A percentile compares a stretch with the other conserved stretches of the same genome.
These are phyloP conservation scores for Xylariales sp. DNA, from an alignment of 2,329 filamentous ascomycete genomes.

Conservation along the genomic window DNA sequence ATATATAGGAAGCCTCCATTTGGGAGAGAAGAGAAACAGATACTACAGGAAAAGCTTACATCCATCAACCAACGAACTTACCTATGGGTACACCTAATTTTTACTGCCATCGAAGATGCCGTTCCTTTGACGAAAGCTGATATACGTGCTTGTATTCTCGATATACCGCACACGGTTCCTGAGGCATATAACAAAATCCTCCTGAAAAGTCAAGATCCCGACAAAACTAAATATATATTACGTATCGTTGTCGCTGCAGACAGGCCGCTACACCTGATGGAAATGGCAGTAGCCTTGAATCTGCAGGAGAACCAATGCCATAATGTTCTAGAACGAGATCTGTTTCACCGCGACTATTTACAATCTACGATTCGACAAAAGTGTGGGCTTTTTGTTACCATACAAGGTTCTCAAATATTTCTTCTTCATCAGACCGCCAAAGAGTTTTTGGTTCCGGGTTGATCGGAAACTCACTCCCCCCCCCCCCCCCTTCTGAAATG, in stretches of 20 bases:
- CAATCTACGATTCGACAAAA: constrained; percentile 5
- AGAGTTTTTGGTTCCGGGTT: constrained; percentile 8
- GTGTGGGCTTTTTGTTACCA: constrained; percentile 12
- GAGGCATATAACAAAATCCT: constrained; percentile 32
- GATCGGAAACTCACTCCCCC: neutral
- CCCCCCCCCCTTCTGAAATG: constrained; percentile 4
- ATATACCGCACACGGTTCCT: constrained; percentile 19
- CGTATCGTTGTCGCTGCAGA: constrained; percentile 28
- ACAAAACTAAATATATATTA: constrained; percentile 24
- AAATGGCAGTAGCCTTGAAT: constrained; percentile 25
- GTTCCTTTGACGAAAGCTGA: constrained; percentile 8
- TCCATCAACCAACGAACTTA: constrained; percentile 16
- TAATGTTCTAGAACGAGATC: constrained; percentile 40
- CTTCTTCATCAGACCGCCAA: constrained; percentile 13
- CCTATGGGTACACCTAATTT: constrained; percentile 17
- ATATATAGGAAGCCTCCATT: constrained; percentile 3
- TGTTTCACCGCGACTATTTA: neutral
- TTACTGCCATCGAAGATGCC: constrained; percentile 12
- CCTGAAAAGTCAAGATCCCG: constrained; percentile 16
- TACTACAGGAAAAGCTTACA: constrained; percentile 10
- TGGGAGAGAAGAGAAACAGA: neutral
- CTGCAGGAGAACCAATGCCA: constrained; percentile 18
- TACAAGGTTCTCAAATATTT: constrained; percentile 7
- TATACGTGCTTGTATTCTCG: constrained; percentile 10
- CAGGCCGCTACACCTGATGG: constrained; percentile 25